Base-by-base conservation (phyloP, 805 yeast species). In the Yarrowia sp. region DNA sequence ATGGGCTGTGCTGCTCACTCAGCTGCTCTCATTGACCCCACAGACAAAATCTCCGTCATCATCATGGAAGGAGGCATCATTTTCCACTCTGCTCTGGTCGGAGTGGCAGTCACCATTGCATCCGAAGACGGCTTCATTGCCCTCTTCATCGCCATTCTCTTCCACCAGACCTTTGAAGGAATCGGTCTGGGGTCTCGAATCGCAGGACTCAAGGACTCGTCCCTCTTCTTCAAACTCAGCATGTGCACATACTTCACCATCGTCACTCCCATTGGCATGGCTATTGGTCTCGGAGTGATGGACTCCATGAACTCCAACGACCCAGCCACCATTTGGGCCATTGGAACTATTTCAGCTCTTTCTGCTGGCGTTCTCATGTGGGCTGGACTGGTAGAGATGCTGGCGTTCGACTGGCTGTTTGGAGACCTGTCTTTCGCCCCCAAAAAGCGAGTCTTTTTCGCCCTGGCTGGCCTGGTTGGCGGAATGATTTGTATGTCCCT, bases 91-190 rank as follows among this genome's bases (percentile, higher is more conserved):
- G 83, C 85, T 0, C 82, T 85, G 69, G 79, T 85, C 67, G 90
- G 90, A 40, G 76, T 85, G 69, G 78, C 86, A 3, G 75, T 85
- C 65, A 85, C 86, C 4, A 83, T 82, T n/a, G 73, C 84, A 10
- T 85, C 84, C 43, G 84, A 83, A 84, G 49, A 40, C 49, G 80
- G 92, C 4, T 86, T 85, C 70, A 78, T 76, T 52, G 78, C 86
- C 2, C 76, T 85, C 59, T 85, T 83, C 69, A 77, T 83, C 51
- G 90, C 85, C 22, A 64, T 81, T 52, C 81, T 83, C 4, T 85
- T 85, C 78, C 89, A 89, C 72, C 95, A 88, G 76, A 79, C 85
- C 79, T 88, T 88, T 71, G 95, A 88, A 77, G 95, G 93, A 65
- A 78, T 89, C 64, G 95, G 92, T 67, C 77, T 89, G 68, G 93